Evolutionary conservation across 306 rosid species (phyloP).

Genomic region (Amphicarpaea edgeworthii): DNA sequence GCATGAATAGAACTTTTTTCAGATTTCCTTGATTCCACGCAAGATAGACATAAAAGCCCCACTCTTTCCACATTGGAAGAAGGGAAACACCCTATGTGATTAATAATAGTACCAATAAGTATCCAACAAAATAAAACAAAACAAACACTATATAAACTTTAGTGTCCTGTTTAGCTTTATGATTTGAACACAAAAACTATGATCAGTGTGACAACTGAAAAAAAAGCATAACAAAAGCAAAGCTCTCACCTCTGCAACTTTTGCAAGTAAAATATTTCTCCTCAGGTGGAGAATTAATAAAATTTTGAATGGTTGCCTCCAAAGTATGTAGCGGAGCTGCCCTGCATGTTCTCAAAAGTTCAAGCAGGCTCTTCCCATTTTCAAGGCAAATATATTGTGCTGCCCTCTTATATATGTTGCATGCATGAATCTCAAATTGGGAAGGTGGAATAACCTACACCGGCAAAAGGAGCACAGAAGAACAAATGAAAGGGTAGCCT

Average conservation of each 20-base stretch:
- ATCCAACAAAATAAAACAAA: conserved; percentile 27
- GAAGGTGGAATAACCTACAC: conserved; percentile 90
- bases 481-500: conserved; percentile 39
- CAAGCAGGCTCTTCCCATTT: conserved; percentile 95
- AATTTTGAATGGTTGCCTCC: conserved; percentile 84
- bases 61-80: conserved; percentile 68
- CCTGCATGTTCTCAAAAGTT: conserved; percentile 84
- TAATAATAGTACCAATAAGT: conserved; percentile 8
- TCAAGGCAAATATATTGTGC: conserved; percentile 93
- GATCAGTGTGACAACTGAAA: conserved; percentile 35
- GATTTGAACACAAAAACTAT: conserved; percentile 5
- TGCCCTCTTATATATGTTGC: conserved; percentile 90
- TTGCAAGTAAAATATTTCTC: conserved; percentile 80
- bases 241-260: conserved; percentile 81
- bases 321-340: conserved; percentile 70
- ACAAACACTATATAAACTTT: not conserved
- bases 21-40: conserved; percentile 64
- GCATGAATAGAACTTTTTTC: conserved; percentile 51
- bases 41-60: conserved; percentile 80
- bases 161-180: conserved; percentile 2
- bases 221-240: conserved; percentile 33
- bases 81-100: conserved; percentile 73
- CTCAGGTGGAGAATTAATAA: conserved; percentile 69
- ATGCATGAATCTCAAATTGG: conserved; percentile 97
- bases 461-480: conserved; percentile 23